These are phyloP conservation scores for Trichoderma sp. DNA, from an alignment of 2,329 filamentous ascomycete genomes.

Conservation along the genomic window DNA sequence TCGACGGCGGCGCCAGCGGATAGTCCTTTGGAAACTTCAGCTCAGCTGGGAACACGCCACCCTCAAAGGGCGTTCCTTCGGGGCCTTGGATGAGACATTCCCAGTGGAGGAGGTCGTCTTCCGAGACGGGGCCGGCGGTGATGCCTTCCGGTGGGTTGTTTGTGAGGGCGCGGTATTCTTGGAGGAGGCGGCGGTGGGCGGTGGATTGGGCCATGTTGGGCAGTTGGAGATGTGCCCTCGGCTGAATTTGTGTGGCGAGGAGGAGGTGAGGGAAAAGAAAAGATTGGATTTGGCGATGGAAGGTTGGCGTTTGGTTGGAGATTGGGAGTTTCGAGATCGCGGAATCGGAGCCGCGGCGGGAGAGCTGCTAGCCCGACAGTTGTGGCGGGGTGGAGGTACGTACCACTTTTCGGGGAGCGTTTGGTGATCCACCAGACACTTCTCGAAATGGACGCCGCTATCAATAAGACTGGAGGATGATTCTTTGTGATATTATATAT, in stretches of 20 bases:
- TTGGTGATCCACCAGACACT: not conserved
- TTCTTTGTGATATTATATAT: too few species aligned
- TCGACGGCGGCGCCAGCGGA: slow-evolving; percentile 90
- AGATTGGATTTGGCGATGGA: not conserved
- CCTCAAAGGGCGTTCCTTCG: slow-evolving; percentile 94
- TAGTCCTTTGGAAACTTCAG: slow-evolving; percentile 96
- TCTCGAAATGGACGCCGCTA: too few species aligned
- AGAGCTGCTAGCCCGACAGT: not conserved
- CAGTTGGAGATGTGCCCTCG: not conserved
- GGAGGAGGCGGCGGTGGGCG: slow-evolving; percentile 80
- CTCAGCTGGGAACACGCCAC: slow-evolving; percentile 92
- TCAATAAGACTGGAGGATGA: too few species aligned
- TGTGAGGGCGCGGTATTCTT: slow-evolving; percentile 93
- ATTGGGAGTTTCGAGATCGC: slow-evolving; percentile 1
- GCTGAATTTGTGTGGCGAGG: too few species aligned
- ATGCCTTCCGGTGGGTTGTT: slow-evolving; percentile 98
- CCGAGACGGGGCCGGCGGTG: slow-evolving; percentile 86
- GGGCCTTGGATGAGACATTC: slow-evolving; percentile 95
- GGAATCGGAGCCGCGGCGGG: slow-evolving; percentile 13
- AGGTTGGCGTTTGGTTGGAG: not conserved
- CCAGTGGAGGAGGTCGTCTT: slow-evolving; percentile 96
- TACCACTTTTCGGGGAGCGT: not conserved
- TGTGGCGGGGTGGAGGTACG: slow-evolving; percentile 8
- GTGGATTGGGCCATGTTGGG: slow-evolving; percentile 61
- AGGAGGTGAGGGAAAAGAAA: not conserved